These are phyloP conservation scores for Allium sativum DNA, from an alignment of 106 monocot genomes.

Conservation along the genomic window DNA sequence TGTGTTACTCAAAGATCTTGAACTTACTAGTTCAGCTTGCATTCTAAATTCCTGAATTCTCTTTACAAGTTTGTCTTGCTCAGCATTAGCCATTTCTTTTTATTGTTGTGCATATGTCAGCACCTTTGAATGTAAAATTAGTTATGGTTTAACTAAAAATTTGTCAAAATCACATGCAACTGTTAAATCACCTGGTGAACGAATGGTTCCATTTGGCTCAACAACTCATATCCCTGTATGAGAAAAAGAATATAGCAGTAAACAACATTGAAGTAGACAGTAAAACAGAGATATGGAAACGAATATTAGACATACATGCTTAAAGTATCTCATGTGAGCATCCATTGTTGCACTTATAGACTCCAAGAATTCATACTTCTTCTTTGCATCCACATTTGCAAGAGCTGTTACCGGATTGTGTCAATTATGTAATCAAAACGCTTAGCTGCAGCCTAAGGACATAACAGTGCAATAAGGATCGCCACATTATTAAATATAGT, in stretches of 20 bases:
- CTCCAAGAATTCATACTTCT: slow-evolving; percentile 93
- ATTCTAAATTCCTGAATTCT: slow-evolving; percentile 96
- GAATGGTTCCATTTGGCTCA: slow-evolving; percentile 88
- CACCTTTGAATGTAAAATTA: slow-evolving; percentile 34
- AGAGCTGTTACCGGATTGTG: slow-evolving; percentile 85
- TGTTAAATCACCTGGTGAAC: slow-evolving; percentile 65
- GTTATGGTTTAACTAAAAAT: neutral
- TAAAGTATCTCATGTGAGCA: slow-evolving; percentile 97
- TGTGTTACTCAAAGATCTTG: slow-evolving; percentile 45
- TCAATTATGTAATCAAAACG: too few relatives aligned
- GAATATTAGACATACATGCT: slow-evolving; percentile 41
- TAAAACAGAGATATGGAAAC: neutral
- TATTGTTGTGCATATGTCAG: slow-evolving; percentile 84
- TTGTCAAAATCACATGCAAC: neutral
- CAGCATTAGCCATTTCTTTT: slow-evolving; percentile 84
- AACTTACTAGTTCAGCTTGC: slow-evolving; percentile 62
- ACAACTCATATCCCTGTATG: slow-evolving; percentile 80
- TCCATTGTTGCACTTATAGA: slow-evolving; percentile 96
- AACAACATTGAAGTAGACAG: slow-evolving; percentile 2
- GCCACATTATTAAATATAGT: too few relatives aligned
- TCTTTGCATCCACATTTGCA: slow-evolving; percentile 83
- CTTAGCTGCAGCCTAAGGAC: too few relatives aligned
- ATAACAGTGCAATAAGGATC: too few relatives aligned
- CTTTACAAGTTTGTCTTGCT: slow-evolving; percentile 92
- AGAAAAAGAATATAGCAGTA: neutral